A percentile compares a stretch with the other conserved stretches of the same genome.
Conservation (phyloP, 352 stramenopile species). For the Pythium brachiatum region DNA sequence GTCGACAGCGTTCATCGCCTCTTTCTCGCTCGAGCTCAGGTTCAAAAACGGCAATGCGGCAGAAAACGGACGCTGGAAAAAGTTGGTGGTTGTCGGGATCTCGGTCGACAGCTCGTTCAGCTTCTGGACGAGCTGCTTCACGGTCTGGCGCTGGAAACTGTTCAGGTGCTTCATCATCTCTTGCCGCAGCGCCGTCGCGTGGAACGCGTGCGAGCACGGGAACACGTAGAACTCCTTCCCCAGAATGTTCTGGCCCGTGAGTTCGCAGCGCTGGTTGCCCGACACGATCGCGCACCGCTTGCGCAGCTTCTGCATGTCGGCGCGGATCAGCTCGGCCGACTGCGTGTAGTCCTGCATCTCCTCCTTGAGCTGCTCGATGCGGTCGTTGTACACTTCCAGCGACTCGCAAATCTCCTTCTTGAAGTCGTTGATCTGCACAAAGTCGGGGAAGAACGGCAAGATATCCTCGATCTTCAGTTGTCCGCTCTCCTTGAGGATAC, state of each 20-base stretch:
- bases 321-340: constrained; percentile 86
- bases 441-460: constrained; percentile 93
- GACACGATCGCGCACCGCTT: constrained; percentile 85
- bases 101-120: constrained; percentile 84
- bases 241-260: constrained; percentile 87
- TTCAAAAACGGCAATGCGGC: constrained; percentile 60
- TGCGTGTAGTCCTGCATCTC: constrained; percentile 94
- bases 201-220: constrained; percentile 92
- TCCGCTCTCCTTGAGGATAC: constrained; percentile 83
- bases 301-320: constrained; percentile 87
- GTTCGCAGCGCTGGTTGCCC: constrained; percentile 86
- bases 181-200: constrained; percentile 84
- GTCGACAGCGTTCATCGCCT: constrained; percentile 55
- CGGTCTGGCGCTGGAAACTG: constrained; percentile 86
- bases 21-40: constrained; percentile 67
- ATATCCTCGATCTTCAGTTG: constrained; percentile 94
- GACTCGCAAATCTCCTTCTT: constrained; percentile 95
- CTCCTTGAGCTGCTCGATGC: constrained; percentile 90
- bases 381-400: constrained; percentile 89
- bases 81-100: constrained; percentile 63
- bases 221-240: constrained; percentile 94
- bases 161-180: constrained; percentile 90
- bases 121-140: constrained; percentile 89
- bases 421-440: constrained; percentile 94
- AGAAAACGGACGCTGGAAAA: constrained; percentile 70